phyloP scores from a whole-genome alignment of 371 early-diverging fungal genomes.

The Batkoa obscura region DNA sequence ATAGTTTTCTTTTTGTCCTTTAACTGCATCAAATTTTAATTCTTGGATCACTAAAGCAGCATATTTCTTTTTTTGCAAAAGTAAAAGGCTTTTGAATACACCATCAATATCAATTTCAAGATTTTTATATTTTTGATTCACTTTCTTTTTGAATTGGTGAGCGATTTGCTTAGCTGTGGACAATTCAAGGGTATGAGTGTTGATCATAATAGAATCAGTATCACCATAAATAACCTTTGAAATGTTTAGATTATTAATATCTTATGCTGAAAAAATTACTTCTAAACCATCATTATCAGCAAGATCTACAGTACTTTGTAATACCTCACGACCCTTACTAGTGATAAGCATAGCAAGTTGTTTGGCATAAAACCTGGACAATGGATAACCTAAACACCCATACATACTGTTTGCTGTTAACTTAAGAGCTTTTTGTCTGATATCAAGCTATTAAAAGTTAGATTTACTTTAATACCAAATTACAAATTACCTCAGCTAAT shows the following conservation, averaged over 20 bases:
- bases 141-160: conserved; percentile 52
- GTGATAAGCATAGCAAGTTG: conserved; percentile 97
- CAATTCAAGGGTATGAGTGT: conserved; percentile 69
- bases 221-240: conserved; percentile 96
- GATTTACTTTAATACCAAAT: background rate
- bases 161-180: conserved; percentile 66
- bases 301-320: conserved; percentile 84
- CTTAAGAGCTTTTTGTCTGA: conserved; percentile 95
- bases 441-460: conserved; percentile 38
- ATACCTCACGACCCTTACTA: conserved; percentile 90
- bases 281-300: conserved; percentile 62
- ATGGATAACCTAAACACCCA: conserved; percentile 94
- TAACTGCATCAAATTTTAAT: background rate
- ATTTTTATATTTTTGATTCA: conserved; percentile 82
- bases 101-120: conserved; percentile 98
- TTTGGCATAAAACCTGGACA: conserved; percentile 97
- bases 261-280: conserved; percentile 12
- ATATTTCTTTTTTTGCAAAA: conserved; percentile 99
- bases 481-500: conserved; percentile 27
- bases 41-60: conserved; percentile 71
- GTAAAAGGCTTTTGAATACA: conserved; percentile 76
- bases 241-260: background rate
- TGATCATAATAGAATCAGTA: conserved; percentile 99
- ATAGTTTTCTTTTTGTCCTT: too few relatives aligned
- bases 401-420: conserved; percentile 99